Conservation (phyloP, 331 rosid species). For the Acacia concinna region DNA sequence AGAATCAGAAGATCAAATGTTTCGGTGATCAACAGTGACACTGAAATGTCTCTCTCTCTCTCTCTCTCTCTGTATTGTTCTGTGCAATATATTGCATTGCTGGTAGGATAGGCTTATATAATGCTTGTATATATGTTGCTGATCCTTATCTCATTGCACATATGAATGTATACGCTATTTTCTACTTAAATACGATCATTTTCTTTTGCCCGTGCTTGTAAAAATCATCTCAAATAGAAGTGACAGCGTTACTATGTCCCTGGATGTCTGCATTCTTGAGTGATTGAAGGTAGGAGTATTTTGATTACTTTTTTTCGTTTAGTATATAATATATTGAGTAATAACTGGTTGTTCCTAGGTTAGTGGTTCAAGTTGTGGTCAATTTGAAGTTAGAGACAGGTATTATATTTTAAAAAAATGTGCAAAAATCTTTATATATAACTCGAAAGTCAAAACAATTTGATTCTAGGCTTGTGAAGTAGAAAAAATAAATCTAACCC, state of each 20-base stretch:
- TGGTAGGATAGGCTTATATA: constrained; percentile 29
- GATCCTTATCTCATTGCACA: constrained; percentile 25
- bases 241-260: not conserved
- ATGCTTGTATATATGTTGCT: constrained; percentile 38
- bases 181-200: not conserved
- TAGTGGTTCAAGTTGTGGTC: no score
- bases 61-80: constrained; percentile 4
- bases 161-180: constrained; percentile 23
- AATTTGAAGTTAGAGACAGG: no score
- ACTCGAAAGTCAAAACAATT: no score
- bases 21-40: not conserved
- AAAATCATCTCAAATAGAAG: not conserved
- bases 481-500: no score
- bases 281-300: not conserved
- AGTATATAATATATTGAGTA: not conserved
- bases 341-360: not conserved
- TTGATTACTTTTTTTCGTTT: not conserved
- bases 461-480: no score
- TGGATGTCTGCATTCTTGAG: no score
- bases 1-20: not conserved
- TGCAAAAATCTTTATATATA: no score
- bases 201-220: not conserved
- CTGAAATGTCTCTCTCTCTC: not conserved
- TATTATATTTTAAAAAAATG: no score
- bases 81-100: constrained; percentile 23